Evolutionary conservation across 2,329 filamentous ascomycete species (phyloP).

Genomic region (Colletotrichum eremochloae): DNA sequence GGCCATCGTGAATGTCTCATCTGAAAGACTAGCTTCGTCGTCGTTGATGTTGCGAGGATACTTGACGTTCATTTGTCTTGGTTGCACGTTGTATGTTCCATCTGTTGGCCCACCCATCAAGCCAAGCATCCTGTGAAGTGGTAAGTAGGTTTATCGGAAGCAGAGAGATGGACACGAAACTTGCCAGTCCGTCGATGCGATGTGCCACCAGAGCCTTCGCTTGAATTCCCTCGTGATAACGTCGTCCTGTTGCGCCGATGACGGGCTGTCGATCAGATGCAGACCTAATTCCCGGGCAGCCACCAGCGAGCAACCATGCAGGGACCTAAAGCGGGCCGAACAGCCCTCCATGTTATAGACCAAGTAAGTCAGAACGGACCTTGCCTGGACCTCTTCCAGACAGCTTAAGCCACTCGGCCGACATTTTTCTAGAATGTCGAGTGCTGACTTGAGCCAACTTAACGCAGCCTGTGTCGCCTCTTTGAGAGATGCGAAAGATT

Average conservation of each 20-base stretch:
- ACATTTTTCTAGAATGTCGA: slow-evolving; percentile 53
- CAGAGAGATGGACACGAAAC: not conserved
- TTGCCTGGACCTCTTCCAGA: slow-evolving; percentile 54
- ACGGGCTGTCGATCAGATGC: slow-evolving; percentile 56
- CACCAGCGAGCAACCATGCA: slow-evolving; percentile 46
- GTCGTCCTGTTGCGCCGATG: slow-evolving; percentile 44
- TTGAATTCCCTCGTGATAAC: slow-evolving; percentile 52
- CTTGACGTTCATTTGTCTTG: slow-evolving; percentile 55
- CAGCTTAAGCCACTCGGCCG: slow-evolving; percentile 48
- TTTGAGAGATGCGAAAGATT: slow-evolving; percentile 8
- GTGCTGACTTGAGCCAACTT: slow-evolving; percentile 52
- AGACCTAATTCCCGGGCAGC: slow-evolving; percentile 51
- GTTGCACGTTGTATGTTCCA: slow-evolving; percentile 54
- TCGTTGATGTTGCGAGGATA: slow-evolving; percentile 57
- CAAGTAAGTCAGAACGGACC: slow-evolving; percentile 54
- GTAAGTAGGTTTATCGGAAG: not conserved
- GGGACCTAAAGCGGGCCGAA: slow-evolving; percentile 50
- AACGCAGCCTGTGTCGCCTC: slow-evolving; percentile 27
- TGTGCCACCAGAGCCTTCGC: slow-evolving; percentile 60
- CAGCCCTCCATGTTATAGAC: slow-evolving; percentile 56
- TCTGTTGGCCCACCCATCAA: slow-evolving; percentile 53
- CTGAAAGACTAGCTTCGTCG: slow-evolving; percentile 50
- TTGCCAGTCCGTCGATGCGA: slow-evolving; percentile 57
- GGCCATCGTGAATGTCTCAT: slow-evolving; percentile 49
- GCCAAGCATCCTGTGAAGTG: slow-evolving; percentile 50